A percentile compares a stretch with the other conserved stretches of the same genome.
phyloP scores from a whole-genome alignment of 352 stramenopile species.

The Pythium dissotocum region DNA sequence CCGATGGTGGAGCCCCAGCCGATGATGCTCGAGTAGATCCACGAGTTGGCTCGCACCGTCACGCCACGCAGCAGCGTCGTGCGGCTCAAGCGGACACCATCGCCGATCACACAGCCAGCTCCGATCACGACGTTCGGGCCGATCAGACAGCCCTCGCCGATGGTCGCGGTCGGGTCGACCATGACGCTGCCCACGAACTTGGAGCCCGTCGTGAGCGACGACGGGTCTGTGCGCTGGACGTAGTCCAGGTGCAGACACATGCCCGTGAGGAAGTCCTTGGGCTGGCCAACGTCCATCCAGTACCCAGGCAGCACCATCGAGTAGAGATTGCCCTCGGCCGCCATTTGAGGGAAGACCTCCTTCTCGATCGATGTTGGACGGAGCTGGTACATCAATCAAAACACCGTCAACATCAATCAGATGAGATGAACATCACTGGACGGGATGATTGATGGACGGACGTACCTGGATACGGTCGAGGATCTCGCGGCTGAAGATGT shows the following conservation, averaged over 20 bases:
- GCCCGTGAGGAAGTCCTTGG: constrained; percentile 87
- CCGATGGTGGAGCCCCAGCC: constrained; percentile 88
- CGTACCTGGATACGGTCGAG: constrained; percentile 79
- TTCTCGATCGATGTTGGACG: constrained; percentile 91
- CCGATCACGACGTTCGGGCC: constrained; percentile 87
- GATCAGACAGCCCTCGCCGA: constrained; percentile 80
- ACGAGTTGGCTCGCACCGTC: constrained; percentile 78
- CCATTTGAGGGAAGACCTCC: constrained; percentile 91
- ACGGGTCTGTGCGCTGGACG: constrained; percentile 48
- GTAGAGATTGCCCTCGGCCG: constrained; percentile 82
- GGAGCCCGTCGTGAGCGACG: constrained; percentile 51
- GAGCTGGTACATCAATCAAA: constrained; percentile 29
- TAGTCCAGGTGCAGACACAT: constrained; percentile 87
- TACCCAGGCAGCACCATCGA: constrained; percentile 87
- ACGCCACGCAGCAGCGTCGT: constrained; percentile 78
- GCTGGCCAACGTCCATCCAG: constrained; percentile 92
- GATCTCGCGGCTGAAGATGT: constrained; percentile 89
- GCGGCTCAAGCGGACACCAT: constrained; percentile 82
- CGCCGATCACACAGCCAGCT: constrained; percentile 81
- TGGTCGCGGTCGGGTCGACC: constrained; percentile 72
- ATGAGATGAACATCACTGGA: background rate
- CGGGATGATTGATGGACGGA: background rate
- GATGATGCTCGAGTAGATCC: constrained; percentile 89
- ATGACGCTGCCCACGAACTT: constrained; percentile 88
- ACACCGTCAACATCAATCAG: background rate